A percentile compares a stretch with the other conserved stretches of the same genome.
These are phyloP conservation scores for Populus pruinosa DNA, from an alignment of 345 rosid genomes.

Conservation along the genomic window DNA sequence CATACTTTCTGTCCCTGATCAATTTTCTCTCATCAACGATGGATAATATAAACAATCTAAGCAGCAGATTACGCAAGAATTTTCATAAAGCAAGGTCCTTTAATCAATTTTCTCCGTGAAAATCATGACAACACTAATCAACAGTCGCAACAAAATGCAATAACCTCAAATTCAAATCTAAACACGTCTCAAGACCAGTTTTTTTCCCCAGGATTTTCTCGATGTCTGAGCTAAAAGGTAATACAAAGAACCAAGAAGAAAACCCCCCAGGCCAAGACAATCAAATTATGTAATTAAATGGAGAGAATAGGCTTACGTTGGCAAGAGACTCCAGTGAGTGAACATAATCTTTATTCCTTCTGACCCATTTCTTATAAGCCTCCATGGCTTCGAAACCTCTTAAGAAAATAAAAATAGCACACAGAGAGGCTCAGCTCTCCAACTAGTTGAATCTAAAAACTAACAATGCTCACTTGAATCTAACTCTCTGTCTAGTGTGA, in stretches of 20 bases:
- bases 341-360: slow-evolving; percentile 78
- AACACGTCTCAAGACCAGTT: not conserved
- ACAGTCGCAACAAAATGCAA: not conserved
- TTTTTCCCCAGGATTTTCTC: not conserved
- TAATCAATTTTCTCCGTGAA: not conserved
- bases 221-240: not conserved
- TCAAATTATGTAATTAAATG: not conserved
- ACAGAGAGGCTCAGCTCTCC: slow-evolving; percentile 6
- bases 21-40: not conserved
- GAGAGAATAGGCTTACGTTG: slow-evolving; percentile 51
- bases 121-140: not conserved
- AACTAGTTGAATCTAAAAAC: not conserved
- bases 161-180: not conserved
- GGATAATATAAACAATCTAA: not conserved
- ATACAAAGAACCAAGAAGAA: not conserved
- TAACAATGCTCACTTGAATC: not conserved
- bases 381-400: slow-evolving; percentile 53
- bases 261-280: not conserved
- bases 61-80: not conserved
- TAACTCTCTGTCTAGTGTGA: slow-evolving; percentile 1
- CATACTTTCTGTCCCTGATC: not conserved
- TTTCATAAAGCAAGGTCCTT: not conserved
- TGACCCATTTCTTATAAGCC: slow-evolving; percentile 84
- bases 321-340: slow-evolving; percentile 90
- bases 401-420: not conserved